Evolutionary conservation across 2,329 filamentous ascomycete species (phyloP).

Genomic region (Ceratocystis albifundus): DNA sequence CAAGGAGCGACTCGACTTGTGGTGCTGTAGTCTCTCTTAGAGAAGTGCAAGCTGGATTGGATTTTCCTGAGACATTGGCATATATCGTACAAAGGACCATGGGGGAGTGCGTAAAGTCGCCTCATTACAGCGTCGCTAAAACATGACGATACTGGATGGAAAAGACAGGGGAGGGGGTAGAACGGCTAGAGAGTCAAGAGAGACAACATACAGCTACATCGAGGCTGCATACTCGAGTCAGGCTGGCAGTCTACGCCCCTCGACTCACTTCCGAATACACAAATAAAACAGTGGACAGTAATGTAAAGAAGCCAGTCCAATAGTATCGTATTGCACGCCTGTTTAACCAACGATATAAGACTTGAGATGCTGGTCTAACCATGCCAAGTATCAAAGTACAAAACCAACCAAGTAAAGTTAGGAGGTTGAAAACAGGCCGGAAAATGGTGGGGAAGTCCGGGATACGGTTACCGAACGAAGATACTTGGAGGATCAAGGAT

Average conservation of each 20-base stretch:
- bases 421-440: constrained; percentile 8
- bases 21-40: not conserved
- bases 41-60: not conserved
- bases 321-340: not conserved
- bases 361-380: not conserved
- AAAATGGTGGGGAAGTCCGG: constrained; percentile 3
- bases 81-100: not conserved
- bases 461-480: constrained; percentile 3
- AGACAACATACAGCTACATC: not conserved
- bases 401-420: not conserved
- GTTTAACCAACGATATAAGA: not conserved
- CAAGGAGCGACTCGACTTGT: not conserved
- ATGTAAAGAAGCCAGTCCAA: not conserved
- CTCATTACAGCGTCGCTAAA: not conserved
- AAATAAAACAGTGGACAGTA: not conserved
- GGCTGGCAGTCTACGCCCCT: not conserved
- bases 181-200: not conserved
- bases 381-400: not conserved
- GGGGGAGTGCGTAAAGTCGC: not conserved
- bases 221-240: not conserved
- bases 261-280: not conserved
- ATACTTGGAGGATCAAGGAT: not conserved
- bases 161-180: not conserved
- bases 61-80: not conserved
- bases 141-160: no score